Conservation (phyloP, 2,329 filamentous ascomycete species). For the Aspergillus sp. region DNA sequence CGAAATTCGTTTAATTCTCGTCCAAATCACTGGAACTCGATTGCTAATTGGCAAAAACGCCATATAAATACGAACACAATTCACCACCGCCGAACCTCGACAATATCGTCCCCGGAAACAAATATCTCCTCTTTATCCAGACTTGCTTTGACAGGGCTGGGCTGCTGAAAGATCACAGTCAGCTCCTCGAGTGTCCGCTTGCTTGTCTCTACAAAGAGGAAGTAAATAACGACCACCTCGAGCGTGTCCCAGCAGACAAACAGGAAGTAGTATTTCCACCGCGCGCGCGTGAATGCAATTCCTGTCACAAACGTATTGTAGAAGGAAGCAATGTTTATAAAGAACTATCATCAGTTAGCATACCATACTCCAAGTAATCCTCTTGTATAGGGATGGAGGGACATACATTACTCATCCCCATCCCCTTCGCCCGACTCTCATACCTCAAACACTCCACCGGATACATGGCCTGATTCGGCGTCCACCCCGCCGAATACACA, state of each 20-base stretch:
- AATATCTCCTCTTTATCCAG: slow-evolving; percentile 30
- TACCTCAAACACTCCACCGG: slow-evolving; percentile 57
- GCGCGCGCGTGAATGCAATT: slow-evolving; percentile 51
- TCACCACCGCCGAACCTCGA: slow-evolving; percentile 5
- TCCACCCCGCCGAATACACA: slow-evolving; percentile 52
- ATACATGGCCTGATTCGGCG: slow-evolving; percentile 51
- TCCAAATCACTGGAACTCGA: no score
- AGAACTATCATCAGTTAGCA: slow-evolving; percentile 26
- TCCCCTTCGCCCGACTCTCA: slow-evolving; percentile 58
- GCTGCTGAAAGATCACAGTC: slow-evolving; percentile 47
- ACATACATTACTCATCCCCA: slow-evolving; percentile 49
- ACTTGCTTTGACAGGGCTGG: slow-evolving; percentile 43
- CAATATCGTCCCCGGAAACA: slow-evolving; percentile 8
- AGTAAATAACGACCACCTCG: slow-evolving; percentile 43
- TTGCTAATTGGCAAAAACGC: no score
- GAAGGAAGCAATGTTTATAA: slow-evolving; percentile 49
- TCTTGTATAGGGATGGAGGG: not conserved
- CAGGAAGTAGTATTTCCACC: slow-evolving; percentile 57
- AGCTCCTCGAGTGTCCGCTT: slow-evolving; percentile 56
- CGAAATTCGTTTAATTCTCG: no score
- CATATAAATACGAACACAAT: not conserved
- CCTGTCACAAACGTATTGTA: slow-evolving; percentile 50
- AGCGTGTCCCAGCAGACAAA: slow-evolving; percentile 43
- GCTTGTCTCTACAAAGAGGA: slow-evolving; percentile 54
- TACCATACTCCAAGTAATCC: no score